Base-by-base conservation (phyloP, 495 filamentous ascomycete genomes). In the Massariosphaeria phaeospora region DNA sequence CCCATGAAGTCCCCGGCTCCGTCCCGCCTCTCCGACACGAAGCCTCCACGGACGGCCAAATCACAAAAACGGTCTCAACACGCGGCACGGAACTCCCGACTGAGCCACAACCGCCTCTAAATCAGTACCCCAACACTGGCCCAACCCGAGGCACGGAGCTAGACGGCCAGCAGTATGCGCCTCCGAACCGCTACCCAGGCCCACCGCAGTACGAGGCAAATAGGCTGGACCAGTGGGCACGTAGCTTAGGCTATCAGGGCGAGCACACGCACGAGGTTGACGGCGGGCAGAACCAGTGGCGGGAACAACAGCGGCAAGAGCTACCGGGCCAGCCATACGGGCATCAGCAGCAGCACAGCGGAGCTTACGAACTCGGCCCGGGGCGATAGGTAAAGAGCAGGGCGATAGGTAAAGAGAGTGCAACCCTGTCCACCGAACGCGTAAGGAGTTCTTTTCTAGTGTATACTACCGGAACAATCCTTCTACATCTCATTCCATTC, bases 11-110 rank as follows among this genome's bases (percentile, higher is more conserved):
- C n/a, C 34, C 10, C 20, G 53, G 53, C 18, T 35, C 27, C n/a
- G 33, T 56, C 3, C 53, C 53, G 21, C 45, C 45, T 15, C 43
- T n/a, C 1, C 9, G 53, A 18, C 43, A 48, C 26, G 53, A 56
- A 25, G 44, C 49, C n/a, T 10, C 7, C 2, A 55, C 46, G 29
- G 33, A 34, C 2, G 53, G 43, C 2, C 24, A 33, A 30, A 46
- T 54, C 29, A 54, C 49, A 29, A 44, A 46, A 11, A 54, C 41
- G 4, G 51, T 45, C 26, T 42, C 15, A 8, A 31, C 41, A 23
- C 21, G 40, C 26, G 49, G 49, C 11, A 54, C 25, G 51, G 51
- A 54, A 30, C 26, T 54, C 8, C 29, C 31, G 25, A 13, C 15
- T 24, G 23, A 27, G 29, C 51, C 2, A 18, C 51, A 31, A n/a